Evolutionary conservation across 192 early-diverging fungal species (phyloP).

Genomic region (Dissophora ornata): DNA sequence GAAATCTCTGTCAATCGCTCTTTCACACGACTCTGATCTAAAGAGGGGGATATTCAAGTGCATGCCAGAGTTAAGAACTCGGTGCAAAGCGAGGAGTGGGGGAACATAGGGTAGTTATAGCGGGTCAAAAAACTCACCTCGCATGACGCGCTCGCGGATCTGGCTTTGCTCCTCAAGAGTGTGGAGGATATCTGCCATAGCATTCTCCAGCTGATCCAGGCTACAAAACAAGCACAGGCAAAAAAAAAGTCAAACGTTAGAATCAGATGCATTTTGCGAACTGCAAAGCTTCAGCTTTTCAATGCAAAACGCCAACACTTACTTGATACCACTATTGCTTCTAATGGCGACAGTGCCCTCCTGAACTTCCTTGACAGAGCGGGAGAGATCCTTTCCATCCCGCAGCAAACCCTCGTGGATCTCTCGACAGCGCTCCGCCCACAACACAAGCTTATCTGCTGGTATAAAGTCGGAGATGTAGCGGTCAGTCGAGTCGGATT

Average conservation of each 20-base stretch:
- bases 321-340: slow-evolving; percentile 51
- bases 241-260: too few relatives aligned
- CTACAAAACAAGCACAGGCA: slow-evolving; percentile 4
- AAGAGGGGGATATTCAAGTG: not conserved
- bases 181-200: slow-evolving; percentile 45
- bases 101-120: too few relatives aligned
- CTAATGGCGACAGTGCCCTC: slow-evolving; percentile 44
- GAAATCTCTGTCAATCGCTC: slow-evolving; percentile 26
- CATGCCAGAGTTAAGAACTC: too few relatives aligned
- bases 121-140: slow-evolving; percentile 25
- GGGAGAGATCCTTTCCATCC: slow-evolving; percentile 42
- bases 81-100: too few relatives aligned
- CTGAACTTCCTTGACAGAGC: slow-evolving; percentile 46
- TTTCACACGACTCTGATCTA: slow-evolving; percentile 32
- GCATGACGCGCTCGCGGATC: slow-evolving; percentile 33
- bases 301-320: not conserved
- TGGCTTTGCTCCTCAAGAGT: slow-evolving; percentile 41
- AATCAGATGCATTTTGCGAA: too few relatives aligned
- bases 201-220: slow-evolving; percentile 42
- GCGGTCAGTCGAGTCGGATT: slow-evolving; percentile 31
- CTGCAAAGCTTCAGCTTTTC: not conserved
- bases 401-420: slow-evolving; percentile 36
- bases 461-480: slow-evolving; percentile 54
- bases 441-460: slow-evolving; percentile 44
- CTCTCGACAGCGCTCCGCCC: slow-evolving; percentile 49